These are phyloP conservation scores for Neurospora sp. DNA, from an alignment of 495 filamentous ascomycete species.

Conservation along the genomic window DNA sequence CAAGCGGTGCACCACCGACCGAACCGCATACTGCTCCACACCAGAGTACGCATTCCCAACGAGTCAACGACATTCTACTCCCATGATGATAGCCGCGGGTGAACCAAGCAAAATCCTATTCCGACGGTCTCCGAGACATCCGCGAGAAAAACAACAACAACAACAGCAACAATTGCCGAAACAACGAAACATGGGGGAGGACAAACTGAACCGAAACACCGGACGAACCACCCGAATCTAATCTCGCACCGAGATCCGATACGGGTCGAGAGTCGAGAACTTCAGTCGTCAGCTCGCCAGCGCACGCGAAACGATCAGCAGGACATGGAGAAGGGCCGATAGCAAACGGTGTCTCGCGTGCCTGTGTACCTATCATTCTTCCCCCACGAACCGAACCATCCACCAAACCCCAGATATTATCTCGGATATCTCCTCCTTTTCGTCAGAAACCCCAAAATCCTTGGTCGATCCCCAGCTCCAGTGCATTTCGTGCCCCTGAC, in stretches of 20 bases:
- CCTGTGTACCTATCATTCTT: not conserved
- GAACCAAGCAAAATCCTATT: not conserved
- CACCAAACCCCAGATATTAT: not conserved
- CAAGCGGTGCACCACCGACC: not conserved
- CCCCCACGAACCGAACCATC: not conserved
- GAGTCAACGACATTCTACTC: not conserved
- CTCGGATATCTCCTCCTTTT: not conserved
- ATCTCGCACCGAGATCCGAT: not conserved
- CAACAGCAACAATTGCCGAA: not conserved
- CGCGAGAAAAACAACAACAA: not conserved
- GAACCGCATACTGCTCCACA: not conserved
- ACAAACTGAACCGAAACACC: not conserved
- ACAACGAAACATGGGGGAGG: not conserved
- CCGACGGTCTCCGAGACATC: not conserved
- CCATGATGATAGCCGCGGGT: not conserved
- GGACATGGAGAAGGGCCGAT: not conserved
- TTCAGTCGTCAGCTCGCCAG: not conserved
- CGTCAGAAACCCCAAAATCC: not conserved
- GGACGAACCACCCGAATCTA: not conserved
- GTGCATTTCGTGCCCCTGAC: not conserved
- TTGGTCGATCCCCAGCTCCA: not conserved
- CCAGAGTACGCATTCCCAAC: not conserved
- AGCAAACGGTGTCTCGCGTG: not conserved
- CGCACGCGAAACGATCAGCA: not conserved
- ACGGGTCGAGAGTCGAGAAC: not conserved